Evolutionary conservation across 164 flowering plant genomes (phyloP).

Genomic region (Paratinospora sagittata): DNA sequence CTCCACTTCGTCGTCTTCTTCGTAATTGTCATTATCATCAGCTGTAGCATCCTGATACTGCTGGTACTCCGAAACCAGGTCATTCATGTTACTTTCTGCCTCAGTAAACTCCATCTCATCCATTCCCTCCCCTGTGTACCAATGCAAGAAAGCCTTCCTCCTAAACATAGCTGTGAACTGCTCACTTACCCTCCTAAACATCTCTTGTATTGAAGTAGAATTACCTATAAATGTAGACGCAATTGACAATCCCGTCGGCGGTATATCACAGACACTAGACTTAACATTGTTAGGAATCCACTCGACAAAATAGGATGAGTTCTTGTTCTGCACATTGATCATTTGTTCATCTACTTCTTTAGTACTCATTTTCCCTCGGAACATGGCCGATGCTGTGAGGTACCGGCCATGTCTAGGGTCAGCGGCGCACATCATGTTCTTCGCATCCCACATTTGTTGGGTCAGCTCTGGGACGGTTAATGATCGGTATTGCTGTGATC

Average conservation of each 20-base stretch:
- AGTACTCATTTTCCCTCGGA: constrained; percentile 12
- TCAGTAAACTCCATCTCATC: too few species aligned
- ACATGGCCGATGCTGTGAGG: constrained; percentile 15
- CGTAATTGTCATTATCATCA: constrained; percentile 3
- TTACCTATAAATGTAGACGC: constrained; percentile 15
- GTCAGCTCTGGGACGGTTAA: constrained; percentile 22
- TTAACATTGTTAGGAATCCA: constrained; percentile 15
- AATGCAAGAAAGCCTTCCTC: too few species aligned
- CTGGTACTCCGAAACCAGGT: constrained; percentile 10
- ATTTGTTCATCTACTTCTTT: constrained; percentile 10
- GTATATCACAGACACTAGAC: constrained; percentile 14
- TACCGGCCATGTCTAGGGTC: constrained; percentile 20
- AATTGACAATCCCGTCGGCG: constrained; percentile 10
- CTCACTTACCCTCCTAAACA: constrained; percentile 16
- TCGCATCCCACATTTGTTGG: constrained; percentile 27
- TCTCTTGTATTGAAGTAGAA: constrained; percentile 13
- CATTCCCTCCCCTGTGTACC: too few species aligned
- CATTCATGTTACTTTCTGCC: too few species aligned
- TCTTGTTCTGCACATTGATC: constrained; percentile 15
- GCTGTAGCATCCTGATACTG: constrained; percentile 12
- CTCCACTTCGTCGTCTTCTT: constrained; percentile 4
- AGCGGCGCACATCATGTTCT: constrained; percentile 29
- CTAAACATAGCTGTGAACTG: too few species aligned
- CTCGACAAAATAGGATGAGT: constrained; percentile 14
- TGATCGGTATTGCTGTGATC: constrained; percentile 12